A percentile compares a stretch with the other conserved stretches of the same genome.
These are phyloP conservation scores for Sphaerostilbella broomeana DNA, from an alignment of 2,329 filamentous ascomycete genomes.

Conservation along the genomic window DNA sequence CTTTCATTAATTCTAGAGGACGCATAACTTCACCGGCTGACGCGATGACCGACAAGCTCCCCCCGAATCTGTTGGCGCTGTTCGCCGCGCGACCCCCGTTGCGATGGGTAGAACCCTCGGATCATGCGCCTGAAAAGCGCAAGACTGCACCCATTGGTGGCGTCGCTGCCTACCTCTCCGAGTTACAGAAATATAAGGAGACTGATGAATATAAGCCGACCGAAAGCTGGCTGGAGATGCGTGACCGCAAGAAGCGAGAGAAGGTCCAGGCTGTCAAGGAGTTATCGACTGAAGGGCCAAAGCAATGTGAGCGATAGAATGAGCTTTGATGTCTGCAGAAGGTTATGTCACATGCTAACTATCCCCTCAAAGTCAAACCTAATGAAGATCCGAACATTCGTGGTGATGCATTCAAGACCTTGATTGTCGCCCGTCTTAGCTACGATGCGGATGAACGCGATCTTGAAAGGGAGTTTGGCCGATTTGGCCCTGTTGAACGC, in stretches of 20 bases:
- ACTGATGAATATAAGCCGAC: constrained; percentile 71
- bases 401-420: constrained; percentile 89
- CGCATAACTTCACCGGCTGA: constrained; percentile 1
- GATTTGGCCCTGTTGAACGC: constrained; percentile 89
- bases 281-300: constrained; percentile 55
- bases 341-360: constrained; percentile 10
- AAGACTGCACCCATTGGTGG: constrained; percentile 67
- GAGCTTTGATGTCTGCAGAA: not conserved
- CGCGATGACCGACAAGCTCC: constrained; percentile 90
- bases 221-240: constrained; percentile 86
- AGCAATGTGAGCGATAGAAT: constrained; percentile 47
- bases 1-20: not conserved
- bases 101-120: constrained; percentile 77
- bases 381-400: constrained; percentile 79
- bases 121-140: constrained; percentile 76
- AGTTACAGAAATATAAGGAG: constrained; percentile 70
- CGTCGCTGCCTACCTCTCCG: constrained; percentile 66
- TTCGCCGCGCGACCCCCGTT: constrained; percentile 91
- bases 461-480: constrained; percentile 85
- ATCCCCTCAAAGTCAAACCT: constrained; percentile 61
- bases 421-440: constrained; percentile 84
- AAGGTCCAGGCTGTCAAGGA: constrained; percentile 63
- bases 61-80: constrained; percentile 83
- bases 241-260: constrained; percentile 77
- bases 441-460: constrained; percentile 88